A percentile compares a stretch with the other conserved stretches of the same genome.
These are phyloP conservation scores for Saprolegnia diclina DNA, from an alignment of 352 stramenopile genomes.

Conservation along the genomic window DNA sequence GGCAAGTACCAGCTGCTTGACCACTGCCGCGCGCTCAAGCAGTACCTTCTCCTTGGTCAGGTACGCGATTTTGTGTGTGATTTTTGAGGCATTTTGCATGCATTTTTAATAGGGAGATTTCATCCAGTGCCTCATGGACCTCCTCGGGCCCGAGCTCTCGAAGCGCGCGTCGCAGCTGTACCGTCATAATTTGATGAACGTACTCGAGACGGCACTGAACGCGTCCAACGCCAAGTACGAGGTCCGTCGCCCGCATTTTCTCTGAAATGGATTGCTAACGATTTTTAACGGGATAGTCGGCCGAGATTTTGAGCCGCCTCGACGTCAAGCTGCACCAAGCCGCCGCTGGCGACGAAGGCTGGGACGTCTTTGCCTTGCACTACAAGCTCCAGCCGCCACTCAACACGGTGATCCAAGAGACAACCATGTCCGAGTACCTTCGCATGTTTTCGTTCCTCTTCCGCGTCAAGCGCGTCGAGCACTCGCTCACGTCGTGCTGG, in stretches of 20 bases:
- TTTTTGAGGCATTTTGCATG: background rate
- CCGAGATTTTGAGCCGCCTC: constrained; percentile 89
- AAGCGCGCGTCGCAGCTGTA: constrained; percentile 90
- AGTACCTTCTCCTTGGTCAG: constrained; percentile 98
- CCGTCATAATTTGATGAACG: constrained; percentile 90
- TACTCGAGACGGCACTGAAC: constrained; percentile 93
- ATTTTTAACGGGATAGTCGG: constrained; percentile 36
- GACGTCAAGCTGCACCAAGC: constrained; percentile 87
- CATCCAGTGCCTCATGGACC: constrained; percentile 94
- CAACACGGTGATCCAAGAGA: constrained; percentile 85
- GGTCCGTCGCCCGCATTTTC: constrained; percentile 40
- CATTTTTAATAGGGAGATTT: constrained; percentile 88
- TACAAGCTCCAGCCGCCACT: constrained; percentile 85
- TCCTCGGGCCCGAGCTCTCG: constrained; percentile 84
- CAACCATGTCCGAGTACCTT: constrained; percentile 81
- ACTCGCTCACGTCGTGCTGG: constrained; percentile 95
- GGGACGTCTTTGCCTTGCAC: constrained; percentile 91
- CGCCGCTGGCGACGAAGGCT: constrained; percentile 82
- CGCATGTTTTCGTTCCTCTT: constrained; percentile 89
- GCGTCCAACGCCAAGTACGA: constrained; percentile 95
- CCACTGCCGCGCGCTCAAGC: constrained; percentile 95
- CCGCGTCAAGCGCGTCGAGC: constrained; percentile 85
- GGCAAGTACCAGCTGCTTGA: constrained; percentile 91
- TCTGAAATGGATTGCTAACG: background rate
- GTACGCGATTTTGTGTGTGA: constrained; percentile 25